A percentile compares a stretch with the other conserved stretches of the same genome.
phyloP scores from a whole-genome alignment of 2,329 filamentous ascomycete species.

The Dryadomyces quercus-mongolicae region DNA sequence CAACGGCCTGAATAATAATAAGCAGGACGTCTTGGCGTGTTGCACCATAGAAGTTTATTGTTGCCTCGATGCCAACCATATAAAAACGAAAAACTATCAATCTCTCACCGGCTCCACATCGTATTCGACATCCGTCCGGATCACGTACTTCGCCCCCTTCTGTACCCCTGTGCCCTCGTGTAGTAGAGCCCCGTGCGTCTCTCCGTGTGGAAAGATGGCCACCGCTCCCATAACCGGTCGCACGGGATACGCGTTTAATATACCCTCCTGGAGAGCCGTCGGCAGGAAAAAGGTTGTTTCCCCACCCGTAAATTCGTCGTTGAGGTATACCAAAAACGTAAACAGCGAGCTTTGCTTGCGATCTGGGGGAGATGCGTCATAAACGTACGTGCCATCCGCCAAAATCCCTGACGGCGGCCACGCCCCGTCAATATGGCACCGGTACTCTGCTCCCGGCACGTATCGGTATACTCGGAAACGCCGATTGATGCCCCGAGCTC shows the following conservation, averaged over 20 bases:
- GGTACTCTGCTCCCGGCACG: conserved; percentile 59
- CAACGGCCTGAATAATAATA: no score
- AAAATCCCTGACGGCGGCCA: conserved; percentile 60
- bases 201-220: conserved; percentile 59
- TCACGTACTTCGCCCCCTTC: conserved; percentile 57
- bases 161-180: conserved; percentile 61
- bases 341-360: conserved; percentile 55
- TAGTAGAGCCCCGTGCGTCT: conserved; percentile 49
- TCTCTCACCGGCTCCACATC: conserved; percentile 36
- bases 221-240: conserved; percentile 57
- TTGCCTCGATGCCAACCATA: no score
- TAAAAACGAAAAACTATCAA: no score
- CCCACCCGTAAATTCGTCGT: conserved; percentile 59
- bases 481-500: conserved; percentile 52
- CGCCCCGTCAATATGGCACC: conserved; percentile 58
- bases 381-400: conserved; percentile 46
- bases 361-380: conserved; percentile 48
- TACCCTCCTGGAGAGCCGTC: conserved; percentile 44
- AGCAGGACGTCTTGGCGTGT: no score
- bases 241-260: conserved; percentile 57
- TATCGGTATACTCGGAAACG: conserved; percentile 63
- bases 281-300: conserved; percentile 63
- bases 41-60: no score
- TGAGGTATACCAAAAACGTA: conserved; percentile 57
- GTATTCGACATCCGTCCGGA: conserved; percentile 59